Conservation (phyloP, 306 rosid genomes). For the Fragaria nilgerrensis region DNA sequence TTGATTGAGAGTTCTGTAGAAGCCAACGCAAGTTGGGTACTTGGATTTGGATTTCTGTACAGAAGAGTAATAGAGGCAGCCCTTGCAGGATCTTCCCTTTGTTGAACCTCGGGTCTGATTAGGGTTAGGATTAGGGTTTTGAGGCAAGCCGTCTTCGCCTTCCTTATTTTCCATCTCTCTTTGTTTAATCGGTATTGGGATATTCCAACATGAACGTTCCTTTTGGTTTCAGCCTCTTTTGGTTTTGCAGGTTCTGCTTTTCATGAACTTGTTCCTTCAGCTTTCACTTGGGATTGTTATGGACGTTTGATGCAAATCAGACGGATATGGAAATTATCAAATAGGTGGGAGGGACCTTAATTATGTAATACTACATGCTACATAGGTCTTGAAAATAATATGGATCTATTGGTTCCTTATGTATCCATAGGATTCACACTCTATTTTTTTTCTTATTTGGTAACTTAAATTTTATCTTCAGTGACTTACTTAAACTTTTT, state of each 20-base stretch:
- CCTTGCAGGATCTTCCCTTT: constrained; percentile 69
- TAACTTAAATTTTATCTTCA: no score
- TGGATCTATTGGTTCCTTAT: no score
- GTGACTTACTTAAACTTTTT: no score
- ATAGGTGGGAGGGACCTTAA: no score
- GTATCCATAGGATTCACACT: no score
- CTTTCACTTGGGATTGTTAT: not conserved
- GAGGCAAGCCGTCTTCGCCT: constrained; percentile 24
- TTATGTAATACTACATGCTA: no score
- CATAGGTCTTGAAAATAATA: no score
- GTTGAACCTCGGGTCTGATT: constrained; percentile 25
- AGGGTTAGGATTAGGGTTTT: constrained; percentile 29
- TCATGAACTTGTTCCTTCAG: not conserved
- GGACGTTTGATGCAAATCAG: no score
- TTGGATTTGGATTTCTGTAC: constrained; percentile 61
- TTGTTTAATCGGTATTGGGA: not conserved
- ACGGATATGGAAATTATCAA: no score
- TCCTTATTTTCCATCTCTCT: constrained; percentile 14
- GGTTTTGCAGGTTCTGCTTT: not conserved
- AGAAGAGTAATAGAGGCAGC: constrained; percentile 68
- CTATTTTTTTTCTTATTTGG: no score
- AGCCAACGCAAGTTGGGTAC: constrained; percentile 66
- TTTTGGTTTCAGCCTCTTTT: not conserved
- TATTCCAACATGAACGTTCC: not conserved
- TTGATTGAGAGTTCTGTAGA: constrained; percentile 53